A percentile compares a stretch with the other conserved stretches of the same genome.
Conservation (phyloP, 192 early-diverging fungal genomes). For the Tieghemiomyces parasiticus region DNA sequence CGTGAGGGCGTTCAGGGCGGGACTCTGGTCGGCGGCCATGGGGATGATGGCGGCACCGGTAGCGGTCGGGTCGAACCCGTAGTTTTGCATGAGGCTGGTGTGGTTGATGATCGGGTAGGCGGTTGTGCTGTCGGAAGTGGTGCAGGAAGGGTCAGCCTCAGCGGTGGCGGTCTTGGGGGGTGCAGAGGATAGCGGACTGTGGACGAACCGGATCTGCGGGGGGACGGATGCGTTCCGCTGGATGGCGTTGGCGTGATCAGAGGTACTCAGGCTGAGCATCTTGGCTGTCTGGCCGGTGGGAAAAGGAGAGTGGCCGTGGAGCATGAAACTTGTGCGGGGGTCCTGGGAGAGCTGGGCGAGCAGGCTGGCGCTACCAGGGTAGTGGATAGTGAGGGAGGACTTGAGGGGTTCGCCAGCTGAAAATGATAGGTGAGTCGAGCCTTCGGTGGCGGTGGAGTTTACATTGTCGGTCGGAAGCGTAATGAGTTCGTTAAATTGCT, state of each 20-base stretch:
- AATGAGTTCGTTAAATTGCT: too few relatives aligned
- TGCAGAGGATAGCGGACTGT: neutral
- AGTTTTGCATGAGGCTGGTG: neutral
- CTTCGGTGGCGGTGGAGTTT: too few relatives aligned
- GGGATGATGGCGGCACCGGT: too few relatives aligned
- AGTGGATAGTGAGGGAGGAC: too few relatives aligned
- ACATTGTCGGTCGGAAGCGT: too few relatives aligned
- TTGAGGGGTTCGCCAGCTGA: too few relatives aligned
- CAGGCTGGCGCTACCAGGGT: neutral
- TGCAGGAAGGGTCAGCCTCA: neutral
- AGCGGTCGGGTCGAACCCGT: too few relatives aligned
- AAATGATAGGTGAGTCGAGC: too few relatives aligned
- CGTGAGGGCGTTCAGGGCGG: too few relatives aligned
- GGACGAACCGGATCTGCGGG: conserved; percentile 1
- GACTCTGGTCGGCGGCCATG: too few relatives aligned
- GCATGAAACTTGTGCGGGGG: neutral
- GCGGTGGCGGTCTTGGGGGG: neutral
- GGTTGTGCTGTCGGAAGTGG: neutral
- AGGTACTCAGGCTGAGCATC: neutral
- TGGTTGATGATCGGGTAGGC: neutral
- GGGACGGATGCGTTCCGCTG: neutral
- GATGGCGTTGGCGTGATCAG: neutral
- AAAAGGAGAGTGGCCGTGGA: neutral
- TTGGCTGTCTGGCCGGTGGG: neutral
- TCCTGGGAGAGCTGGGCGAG: neutral